Base-by-base conservation (phyloP, 2,329 filamentous ascomycete species). In the Colletotrichum truncatum region DNA sequence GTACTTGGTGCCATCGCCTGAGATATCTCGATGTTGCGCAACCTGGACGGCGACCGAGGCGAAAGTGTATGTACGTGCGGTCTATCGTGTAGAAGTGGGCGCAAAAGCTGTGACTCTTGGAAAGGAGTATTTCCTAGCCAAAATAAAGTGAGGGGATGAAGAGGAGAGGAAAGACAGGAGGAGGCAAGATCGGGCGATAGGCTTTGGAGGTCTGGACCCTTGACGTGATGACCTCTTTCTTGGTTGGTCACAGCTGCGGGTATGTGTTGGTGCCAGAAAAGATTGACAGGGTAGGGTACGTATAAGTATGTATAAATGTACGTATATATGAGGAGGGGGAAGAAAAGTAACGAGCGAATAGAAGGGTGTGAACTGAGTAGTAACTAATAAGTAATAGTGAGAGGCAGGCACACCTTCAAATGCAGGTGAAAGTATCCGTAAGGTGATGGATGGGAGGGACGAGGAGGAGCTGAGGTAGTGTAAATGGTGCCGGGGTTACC, bases 1-100 rank as follows among this genome's bases (percentile, higher is more conserved):
- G 34, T 30, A 23, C 16, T 38, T 39, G 43, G 51, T 61, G 58
- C 63, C 63, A 66, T 66, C 34, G 57, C 63, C 63, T 45, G 30
- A 8, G 36, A 26, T 45, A 12, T 48, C 9, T 28, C n/a, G 28
- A 43, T 34, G 58, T 45, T 18, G 32, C 23, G 45, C 55, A 34
- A 21, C 9, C 14, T 30, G 30, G 14, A 4, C 8, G 18, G 18
- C 7, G 16, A 2, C 2, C 10, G 14, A 21, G 39, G 11, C 21
- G 26, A 12, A 21, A 45, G 2, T 18, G 25, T 18, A 32, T 49
- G 26, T 58, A 32, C 18, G 41, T 12, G 8, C 26, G 39, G 18
- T 43, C 39, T 21, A 43, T n/a, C n/a, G n/a, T n/a, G 25, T 16
- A 43, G 25, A 26, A 14, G 16, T 39, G 21, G 28, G n/a, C n/a